Percentiles rank a stretch among this genome's conserved stretches.
phyloP scores from a whole-genome alignment of 768 basidiomycete genomes.

The Mycena rosella region DNA sequence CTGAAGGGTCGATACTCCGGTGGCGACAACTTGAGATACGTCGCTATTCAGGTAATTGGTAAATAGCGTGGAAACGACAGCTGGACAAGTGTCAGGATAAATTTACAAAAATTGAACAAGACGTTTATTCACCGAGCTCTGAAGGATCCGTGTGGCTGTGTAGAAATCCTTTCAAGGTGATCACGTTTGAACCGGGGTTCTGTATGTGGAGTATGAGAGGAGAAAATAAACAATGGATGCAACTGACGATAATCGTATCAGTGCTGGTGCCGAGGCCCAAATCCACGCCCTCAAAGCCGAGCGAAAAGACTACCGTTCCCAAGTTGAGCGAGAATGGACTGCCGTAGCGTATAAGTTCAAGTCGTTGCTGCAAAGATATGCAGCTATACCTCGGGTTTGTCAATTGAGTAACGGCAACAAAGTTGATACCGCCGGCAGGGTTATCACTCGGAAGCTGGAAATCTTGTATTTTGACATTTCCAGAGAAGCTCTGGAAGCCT shows the following conservation, averaged over 20 bases:
- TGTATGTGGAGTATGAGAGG: conserved; percentile 38
- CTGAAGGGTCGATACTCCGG: conserved; percentile 70
- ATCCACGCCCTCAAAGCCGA: conserved; percentile 68
- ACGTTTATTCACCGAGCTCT: conserved; percentile 18
- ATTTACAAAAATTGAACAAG: background rate
- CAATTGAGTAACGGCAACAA: conserved; percentile 67
- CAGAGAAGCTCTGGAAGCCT: conserved; percentile 75
- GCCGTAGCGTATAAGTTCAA: conserved; percentile 13
- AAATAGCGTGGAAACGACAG: conserved; percentile 70
- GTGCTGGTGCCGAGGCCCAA: conserved; percentile 68
- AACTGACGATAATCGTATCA: conserved; percentile 65
- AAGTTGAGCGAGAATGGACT: conserved; percentile 80
- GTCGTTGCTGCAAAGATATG: background rate
- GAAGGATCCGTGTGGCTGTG: conserved; percentile 61
- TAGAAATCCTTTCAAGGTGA: conserved; percentile 70
- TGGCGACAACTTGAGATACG: conserved; percentile 67
- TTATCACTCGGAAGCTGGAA: conserved; percentile 76
- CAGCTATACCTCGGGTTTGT: conserved; percentile 67
- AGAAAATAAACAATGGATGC: conserved; percentile 14
- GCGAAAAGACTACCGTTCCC: conserved; percentile 73
- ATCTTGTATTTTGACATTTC: conserved; percentile 66
- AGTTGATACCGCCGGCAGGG: conserved; percentile 76
- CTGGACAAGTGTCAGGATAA: conserved; percentile 50
- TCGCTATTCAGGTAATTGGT: conserved; percentile 79
- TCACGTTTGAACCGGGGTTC: conserved; percentile 67